Evolutionary conservation across 306 rosid species (phyloP).

Genomic region (Malus asiatica): DNA sequence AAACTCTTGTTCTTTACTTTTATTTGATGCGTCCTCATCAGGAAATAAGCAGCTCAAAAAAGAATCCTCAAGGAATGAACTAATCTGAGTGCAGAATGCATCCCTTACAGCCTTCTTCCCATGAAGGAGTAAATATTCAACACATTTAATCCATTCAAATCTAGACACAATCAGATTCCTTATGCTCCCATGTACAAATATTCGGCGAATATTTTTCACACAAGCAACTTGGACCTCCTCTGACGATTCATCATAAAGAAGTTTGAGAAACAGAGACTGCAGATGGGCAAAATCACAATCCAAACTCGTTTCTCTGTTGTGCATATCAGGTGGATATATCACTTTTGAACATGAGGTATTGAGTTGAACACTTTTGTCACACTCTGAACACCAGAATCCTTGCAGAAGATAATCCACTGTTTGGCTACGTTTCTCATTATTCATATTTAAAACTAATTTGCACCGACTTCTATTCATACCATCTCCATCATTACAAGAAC

Average conservation of each 20-base stretch:
- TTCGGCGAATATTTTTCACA: constrained; percentile 54
- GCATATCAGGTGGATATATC: constrained; percentile 24
- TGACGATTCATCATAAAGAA: constrained; percentile 68
- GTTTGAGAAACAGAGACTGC: constrained; percentile 55
- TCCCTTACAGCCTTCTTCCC: constrained; percentile 62
- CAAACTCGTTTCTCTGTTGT: constrained; percentile 28
- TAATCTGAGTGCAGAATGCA: constrained; percentile 77
- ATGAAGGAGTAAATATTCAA: constrained; percentile 51
- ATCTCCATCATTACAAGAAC: constrained; percentile 46
- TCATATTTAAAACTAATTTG: constrained; percentile 40
- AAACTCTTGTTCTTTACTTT: constrained; percentile 53
- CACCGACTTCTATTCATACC: constrained; percentile 36
- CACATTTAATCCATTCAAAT: constrained; percentile 56
- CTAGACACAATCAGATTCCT: constrained; percentile 42
- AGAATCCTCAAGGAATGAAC: constrained; percentile 55
- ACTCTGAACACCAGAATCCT: constrained; percentile 86
- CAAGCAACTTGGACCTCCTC: constrained; percentile 86
- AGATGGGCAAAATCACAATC: constrained; percentile 46
- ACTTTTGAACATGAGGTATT: constrained; percentile 30
- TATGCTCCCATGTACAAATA: constrained; percentile 53
- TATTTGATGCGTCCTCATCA: constrained; percentile 31
- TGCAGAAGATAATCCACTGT: constrained; percentile 52
- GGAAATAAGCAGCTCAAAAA: constrained; percentile 46
- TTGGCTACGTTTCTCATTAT: constrained; percentile 36
- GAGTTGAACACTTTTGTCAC: constrained; percentile 40